Percentiles rank a stretch among this genome's conserved stretches.
phyloP scores from a whole-genome alignment of 805 yeast genomes.

The Ogataea pini region DNA sequence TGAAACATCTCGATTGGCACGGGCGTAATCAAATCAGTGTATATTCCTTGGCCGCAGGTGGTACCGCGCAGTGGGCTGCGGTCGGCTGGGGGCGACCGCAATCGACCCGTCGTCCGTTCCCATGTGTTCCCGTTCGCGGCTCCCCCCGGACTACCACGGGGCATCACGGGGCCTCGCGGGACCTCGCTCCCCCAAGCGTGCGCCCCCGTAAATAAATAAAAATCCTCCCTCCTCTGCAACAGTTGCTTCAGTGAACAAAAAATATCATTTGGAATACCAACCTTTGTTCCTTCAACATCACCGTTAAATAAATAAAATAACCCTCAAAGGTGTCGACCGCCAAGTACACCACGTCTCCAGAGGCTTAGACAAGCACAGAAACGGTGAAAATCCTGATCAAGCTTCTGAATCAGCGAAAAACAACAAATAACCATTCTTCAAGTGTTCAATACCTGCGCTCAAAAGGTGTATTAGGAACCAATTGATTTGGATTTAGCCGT shows the following conservation, averaged over 20 bases:
- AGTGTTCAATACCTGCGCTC: neutral
- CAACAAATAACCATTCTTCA: neutral
- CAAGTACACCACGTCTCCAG: neutral
- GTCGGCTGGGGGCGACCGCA: neutral
- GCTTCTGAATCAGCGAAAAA: neutral
- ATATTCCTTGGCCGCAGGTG: too few species aligned
- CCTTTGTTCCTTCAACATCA: neutral
- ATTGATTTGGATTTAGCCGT: neutral
- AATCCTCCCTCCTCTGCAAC: conserved; percentile 4
- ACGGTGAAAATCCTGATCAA: neutral
- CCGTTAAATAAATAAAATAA: neutral
- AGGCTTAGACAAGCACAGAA: neutral
- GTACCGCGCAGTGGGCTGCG: too few species aligned
- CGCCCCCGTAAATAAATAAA: too few species aligned
- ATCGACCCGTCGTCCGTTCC: neutral
- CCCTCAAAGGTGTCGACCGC: neutral
- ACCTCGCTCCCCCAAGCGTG: neutral
- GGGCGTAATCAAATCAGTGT: too few species aligned
- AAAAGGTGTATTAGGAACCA: neutral
- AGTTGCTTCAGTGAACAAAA: conserved; percentile 3
- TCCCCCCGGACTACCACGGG: neutral
- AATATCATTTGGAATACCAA: conserved; percentile 1
- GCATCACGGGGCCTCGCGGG: too few species aligned
- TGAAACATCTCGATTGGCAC: too few species aligned
- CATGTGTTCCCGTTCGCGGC: too few species aligned